A percentile compares a stretch with the other conserved stretches of the same genome.
Conservation (phyloP, 345 rosid species). For the Excoecaria cochinchinensis region DNA sequence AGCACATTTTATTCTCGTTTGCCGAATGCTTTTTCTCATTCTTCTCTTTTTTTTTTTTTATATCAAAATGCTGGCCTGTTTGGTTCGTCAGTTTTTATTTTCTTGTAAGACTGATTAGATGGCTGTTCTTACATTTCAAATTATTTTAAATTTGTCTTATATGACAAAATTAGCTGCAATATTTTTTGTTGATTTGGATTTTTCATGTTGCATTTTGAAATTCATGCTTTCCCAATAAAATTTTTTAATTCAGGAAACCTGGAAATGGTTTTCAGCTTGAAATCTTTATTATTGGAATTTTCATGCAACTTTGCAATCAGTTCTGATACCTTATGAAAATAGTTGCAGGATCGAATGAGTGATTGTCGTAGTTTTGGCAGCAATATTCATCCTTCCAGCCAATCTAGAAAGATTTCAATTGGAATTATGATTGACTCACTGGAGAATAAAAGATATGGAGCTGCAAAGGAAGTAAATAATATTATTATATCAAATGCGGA, state of each 20-base stretch:
- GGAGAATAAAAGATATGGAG: slow-evolving; percentile 39
- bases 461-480: slow-evolving; percentile 29
- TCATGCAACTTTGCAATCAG: neutral
- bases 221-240: neutral
- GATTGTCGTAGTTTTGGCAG: slow-evolving; percentile 59
- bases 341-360: slow-evolving; percentile 55
- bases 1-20: neutral
- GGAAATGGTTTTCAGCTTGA: neutral
- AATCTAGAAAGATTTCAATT: slow-evolving; percentile 75
- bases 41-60: neutral
- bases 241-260: slow-evolving; percentile 2
- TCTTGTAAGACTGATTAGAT: neutral
- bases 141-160: neutral
- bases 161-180: neutral
- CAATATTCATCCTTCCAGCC: slow-evolving; percentile 56
- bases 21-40: neutral
- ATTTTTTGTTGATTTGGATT: slow-evolving; percentile 2
- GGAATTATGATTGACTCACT: slow-evolving; percentile 63
- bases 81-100: neutral
- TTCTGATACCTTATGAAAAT: neutral
- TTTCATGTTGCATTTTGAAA: neutral
- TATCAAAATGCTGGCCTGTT: neutral
- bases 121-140: slow-evolving; percentile 1
- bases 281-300: neutral
- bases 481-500: slow-evolving; percentile 30